Evolutionary conservation across 768 basidiomycete species (phyloP).

Genomic region (Mycena metata): DNA sequence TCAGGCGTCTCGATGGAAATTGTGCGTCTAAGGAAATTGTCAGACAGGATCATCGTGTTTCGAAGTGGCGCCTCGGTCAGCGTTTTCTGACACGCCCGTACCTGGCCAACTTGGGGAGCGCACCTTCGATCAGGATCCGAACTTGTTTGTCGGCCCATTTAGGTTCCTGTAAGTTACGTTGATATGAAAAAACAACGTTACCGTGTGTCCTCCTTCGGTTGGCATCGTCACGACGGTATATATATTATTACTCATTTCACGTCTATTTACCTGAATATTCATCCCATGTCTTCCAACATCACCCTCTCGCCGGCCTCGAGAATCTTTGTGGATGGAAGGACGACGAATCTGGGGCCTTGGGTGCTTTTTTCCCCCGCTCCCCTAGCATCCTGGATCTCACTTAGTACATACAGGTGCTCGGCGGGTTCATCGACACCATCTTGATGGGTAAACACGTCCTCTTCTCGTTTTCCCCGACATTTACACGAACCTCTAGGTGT

Average conservation of each 20-base stretch:
- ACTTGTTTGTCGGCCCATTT: too few relatives aligned
- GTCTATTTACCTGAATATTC: neutral
- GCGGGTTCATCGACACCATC: neutral
- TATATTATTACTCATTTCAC: neutral
- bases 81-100: too few relatives aligned
- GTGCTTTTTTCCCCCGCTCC: neutral
- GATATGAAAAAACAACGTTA: too few relatives aligned
- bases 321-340: slow-evolving; percentile 19
- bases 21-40: too few relatives aligned
- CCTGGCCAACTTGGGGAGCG: too few relatives aligned
- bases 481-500: slow-evolving; percentile 6
- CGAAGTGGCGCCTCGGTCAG: too few relatives aligned
- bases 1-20: too few relatives aligned
- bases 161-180: too few relatives aligned
- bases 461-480: neutral
- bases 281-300: slow-evolving; percentile 3
- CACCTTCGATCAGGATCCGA: too few relatives aligned
- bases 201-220: neutral
- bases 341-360: slow-evolving; percentile 17
- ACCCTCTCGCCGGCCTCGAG: slow-evolving; percentile 18
- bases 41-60: too few relatives aligned
- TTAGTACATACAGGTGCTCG: neutral
- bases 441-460: neutral
- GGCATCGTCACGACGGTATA: slow-evolving; percentile 3
- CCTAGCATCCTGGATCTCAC: neutral